Percentiles rank a stretch among this genome's conserved stretches.
Conservation (phyloP, 2,329 filamentous ascomycete species). For the Elsinoe ampelina region DNA sequence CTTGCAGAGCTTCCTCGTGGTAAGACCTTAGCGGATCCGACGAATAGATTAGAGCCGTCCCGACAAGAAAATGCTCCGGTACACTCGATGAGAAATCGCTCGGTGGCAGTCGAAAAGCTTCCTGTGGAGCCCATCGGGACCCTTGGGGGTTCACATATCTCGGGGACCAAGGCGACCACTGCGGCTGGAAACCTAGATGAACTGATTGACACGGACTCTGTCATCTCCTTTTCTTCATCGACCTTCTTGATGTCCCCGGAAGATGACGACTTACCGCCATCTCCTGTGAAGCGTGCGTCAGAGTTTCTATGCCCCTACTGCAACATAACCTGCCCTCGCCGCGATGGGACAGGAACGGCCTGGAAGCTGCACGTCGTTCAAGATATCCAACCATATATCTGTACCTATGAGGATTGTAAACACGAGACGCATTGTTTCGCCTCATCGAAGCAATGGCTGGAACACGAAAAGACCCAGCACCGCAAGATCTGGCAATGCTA, state of each 20-base stretch:
- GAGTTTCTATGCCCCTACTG: neutral
- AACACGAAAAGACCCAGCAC: neutral
- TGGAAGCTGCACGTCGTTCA: neutral
- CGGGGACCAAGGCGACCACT: neutral
- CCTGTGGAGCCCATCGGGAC: too few relatives aligned
- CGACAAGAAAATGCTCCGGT: too few relatives aligned
- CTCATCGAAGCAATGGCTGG: neutral
- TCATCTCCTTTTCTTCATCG: neutral
- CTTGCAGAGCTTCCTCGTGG: neutral
- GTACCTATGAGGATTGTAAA: neutral
- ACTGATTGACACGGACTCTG: neutral
- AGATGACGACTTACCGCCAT: neutral
- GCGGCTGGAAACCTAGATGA: neutral
- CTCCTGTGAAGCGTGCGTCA: neutral
- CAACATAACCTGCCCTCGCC: neutral
- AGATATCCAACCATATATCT: neutral
- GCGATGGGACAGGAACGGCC: neutral
- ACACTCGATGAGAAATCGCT: too few relatives aligned
- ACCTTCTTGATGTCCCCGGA: too few relatives aligned
- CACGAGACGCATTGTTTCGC: neutral
- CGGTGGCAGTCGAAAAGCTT: too few relatives aligned
- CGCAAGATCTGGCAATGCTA: neutral
- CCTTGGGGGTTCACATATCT: neutral
- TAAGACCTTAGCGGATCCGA: neutral
- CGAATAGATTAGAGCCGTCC: neutral